Conservation (phyloP, 2,329 filamentous ascomycete genomes). For the Sporothrix phasma region DNA sequence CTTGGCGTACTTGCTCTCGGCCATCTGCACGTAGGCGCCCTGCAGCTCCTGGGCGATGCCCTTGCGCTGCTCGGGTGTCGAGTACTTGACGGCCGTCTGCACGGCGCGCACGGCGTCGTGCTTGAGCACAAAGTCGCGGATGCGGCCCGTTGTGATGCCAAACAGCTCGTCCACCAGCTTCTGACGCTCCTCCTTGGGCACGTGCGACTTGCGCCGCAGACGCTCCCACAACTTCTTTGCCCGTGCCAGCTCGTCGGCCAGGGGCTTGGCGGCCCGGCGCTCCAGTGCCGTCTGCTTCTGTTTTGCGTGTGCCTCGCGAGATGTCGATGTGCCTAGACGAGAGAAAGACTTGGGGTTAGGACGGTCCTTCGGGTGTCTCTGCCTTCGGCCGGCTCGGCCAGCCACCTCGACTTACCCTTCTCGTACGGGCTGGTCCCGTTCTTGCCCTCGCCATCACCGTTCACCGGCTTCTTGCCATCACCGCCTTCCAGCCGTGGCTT, state of each 20-base stretch:
- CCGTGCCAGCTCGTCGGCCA: constrained; percentile 78
- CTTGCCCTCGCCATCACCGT: constrained; percentile 19
- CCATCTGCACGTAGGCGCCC: constrained; percentile 72
- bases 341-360: background rate
- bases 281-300: constrained; percentile 83
- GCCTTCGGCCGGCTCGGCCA: background rate
- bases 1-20: constrained; percentile 94
- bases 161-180: constrained; percentile 83
- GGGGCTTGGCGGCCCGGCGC: constrained; percentile 83
- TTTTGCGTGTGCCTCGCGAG: constrained; percentile 82
- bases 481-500: constrained; percentile 40
- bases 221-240: constrained; percentile 98
- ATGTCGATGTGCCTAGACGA: constrained; percentile 33
- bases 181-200: constrained; percentile 80
- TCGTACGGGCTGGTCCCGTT: background rate
- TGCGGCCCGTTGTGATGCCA: constrained; percentile 76
- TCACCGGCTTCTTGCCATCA: constrained; percentile 26
- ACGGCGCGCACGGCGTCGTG: constrained; percentile 95
- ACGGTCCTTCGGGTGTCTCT: too few relatives aligned
- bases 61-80: constrained; percentile 71
- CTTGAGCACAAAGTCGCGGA: constrained; percentile 96
- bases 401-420: constrained; percentile 2
- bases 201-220: constrained; percentile 83
- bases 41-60: constrained; percentile 79
- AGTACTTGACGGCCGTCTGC: constrained; percentile 95